Evolutionary conservation across 768 basidiomycete genomes (phyloP).

Genomic region (Kwoniella pini): DNA sequence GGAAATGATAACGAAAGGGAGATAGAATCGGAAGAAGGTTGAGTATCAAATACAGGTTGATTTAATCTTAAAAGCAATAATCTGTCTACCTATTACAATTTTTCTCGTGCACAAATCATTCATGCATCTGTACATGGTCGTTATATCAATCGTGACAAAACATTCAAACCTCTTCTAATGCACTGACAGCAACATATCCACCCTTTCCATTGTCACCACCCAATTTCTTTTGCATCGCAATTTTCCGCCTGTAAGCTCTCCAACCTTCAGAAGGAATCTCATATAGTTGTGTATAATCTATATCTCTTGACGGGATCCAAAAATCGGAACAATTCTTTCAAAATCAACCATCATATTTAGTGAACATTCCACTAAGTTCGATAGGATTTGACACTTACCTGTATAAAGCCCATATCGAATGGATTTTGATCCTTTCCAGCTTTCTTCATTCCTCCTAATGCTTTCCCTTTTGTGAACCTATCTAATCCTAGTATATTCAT

Average conservation of each 20-base stretch:
- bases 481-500: conserved; percentile 92
- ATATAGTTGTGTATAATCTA: conserved; percentile 86
- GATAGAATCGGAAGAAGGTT: not conserved
- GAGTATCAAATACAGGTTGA: not conserved
- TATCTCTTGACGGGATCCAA: conserved; percentile 82
- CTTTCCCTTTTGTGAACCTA: conserved; percentile 86
- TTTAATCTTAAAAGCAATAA: too few species aligned
- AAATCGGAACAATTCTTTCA: conserved; percentile 69
- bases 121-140: too few species aligned
- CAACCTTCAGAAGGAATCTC: conserved; percentile 73
- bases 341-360: too few species aligned
- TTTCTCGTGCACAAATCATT: too few species aligned
- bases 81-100: too few species aligned
- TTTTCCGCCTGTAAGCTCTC: conserved; percentile 37
- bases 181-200: conserved; percentile 31
- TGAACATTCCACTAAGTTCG: too few species aligned
- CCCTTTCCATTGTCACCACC: conserved; percentile 16
- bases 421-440: conserved; percentile 81
- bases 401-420: conserved; percentile 74
- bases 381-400: too few species aligned
- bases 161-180: conserved; percentile 24
- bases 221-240: conserved; percentile 20
- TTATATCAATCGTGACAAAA: too few species aligned
- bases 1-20: not conserved
- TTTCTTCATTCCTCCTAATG: conserved; percentile 78